phyloP scores from a whole-genome alignment of 2,329 filamentous ascomycete species.

The Aspergillus piperis region DNA sequence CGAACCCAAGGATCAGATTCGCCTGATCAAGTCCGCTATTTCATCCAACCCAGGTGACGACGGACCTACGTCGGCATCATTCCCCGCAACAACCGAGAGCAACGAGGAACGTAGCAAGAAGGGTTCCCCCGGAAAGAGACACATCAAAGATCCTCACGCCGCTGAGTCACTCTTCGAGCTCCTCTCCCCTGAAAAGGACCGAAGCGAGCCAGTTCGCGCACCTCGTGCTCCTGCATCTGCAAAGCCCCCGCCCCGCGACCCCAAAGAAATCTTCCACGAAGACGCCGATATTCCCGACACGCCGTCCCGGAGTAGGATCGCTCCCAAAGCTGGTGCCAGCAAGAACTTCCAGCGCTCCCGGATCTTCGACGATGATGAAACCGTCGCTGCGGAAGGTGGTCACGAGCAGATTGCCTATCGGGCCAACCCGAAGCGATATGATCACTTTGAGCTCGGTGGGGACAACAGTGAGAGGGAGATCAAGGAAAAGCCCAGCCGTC shows the following conservation, averaged over 20 bases:
- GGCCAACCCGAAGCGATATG: constrained; percentile 75
- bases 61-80: constrained; percentile 9
- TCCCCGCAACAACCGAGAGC: constrained; percentile 4
- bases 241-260: constrained; percentile 69
- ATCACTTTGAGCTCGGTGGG: constrained; percentile 57
- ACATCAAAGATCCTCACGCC: constrained; percentile 46
- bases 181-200: constrained; percentile 58
- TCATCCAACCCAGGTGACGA: constrained; percentile 24
- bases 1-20: constrained; percentile 80
- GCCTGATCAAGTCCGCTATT: constrained; percentile 65
- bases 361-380: constrained; percentile 64
- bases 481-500: constrained; percentile 29
- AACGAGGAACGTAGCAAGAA: constrained; percentile 8
- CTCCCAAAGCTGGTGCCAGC: constrained; percentile 57
- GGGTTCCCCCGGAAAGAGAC: constrained; percentile 43
- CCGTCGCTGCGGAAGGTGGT: constrained; percentile 44
- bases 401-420: constrained; percentile 49
- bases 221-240: constrained; percentile 63
- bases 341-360: constrained; percentile 66
- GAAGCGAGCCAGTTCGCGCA: constrained; percentile 56
- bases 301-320: constrained; percentile 32
- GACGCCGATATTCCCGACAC: constrained; percentile 35
- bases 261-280: constrained; percentile 68
- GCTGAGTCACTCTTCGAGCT: constrained; percentile 68
- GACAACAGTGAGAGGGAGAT: constrained; percentile 32